phyloP scores from a whole-genome alignment of 1,284 basidiomycete genomes.

The Anthracocystis walkeri region DNA sequence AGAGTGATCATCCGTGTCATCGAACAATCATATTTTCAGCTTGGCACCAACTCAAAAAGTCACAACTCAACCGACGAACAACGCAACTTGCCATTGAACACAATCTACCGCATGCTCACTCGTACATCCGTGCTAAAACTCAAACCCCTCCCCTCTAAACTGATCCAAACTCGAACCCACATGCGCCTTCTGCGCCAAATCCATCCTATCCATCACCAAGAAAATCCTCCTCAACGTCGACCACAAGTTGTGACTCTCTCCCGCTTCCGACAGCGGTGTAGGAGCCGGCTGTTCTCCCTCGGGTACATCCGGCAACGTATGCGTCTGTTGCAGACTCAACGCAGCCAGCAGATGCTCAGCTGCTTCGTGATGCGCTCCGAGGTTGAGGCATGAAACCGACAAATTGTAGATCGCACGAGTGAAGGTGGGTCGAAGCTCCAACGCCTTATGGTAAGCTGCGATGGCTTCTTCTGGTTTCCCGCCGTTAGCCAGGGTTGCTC shows the following conservation, averaged over 20 bases:
- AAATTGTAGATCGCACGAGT: conserved; percentile 98
- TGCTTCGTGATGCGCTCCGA: conserved; percentile 93
- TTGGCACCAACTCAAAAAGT: too few species aligned
- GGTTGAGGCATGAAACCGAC: conserved; percentile 96
- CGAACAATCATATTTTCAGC: too few species aligned
- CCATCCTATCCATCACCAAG: conserved; percentile 71
- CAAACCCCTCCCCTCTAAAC: conserved; percentile 84
- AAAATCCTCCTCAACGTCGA: conserved; percentile 84
- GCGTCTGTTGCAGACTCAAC: conserved; percentile 79
- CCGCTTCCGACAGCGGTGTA: conserved; percentile 60
- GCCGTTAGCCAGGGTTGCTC: conserved; percentile 94
- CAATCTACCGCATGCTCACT: too few species aligned
- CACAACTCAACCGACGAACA: too few species aligned
- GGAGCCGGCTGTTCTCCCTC: conserved; percentile 46
- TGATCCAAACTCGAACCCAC: conserved; percentile 75
- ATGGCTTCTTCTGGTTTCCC: conserved; percentile 92
- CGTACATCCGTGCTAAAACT: conserved; percentile 74
- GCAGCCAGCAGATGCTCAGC: conserved; percentile 96
- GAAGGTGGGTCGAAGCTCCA: conserved; percentile 93
- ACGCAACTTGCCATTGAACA: too few species aligned
- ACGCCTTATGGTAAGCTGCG: conserved; percentile 90
- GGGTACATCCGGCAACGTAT: conserved; percentile 66
- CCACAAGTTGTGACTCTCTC: conserved; percentile 79
- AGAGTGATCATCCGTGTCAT: too few species aligned
- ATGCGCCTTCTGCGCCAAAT: conserved; percentile 73